Conservation (phyloP, 2,329 filamentous ascomycete species). For the Zalaria sp. region DNA sequence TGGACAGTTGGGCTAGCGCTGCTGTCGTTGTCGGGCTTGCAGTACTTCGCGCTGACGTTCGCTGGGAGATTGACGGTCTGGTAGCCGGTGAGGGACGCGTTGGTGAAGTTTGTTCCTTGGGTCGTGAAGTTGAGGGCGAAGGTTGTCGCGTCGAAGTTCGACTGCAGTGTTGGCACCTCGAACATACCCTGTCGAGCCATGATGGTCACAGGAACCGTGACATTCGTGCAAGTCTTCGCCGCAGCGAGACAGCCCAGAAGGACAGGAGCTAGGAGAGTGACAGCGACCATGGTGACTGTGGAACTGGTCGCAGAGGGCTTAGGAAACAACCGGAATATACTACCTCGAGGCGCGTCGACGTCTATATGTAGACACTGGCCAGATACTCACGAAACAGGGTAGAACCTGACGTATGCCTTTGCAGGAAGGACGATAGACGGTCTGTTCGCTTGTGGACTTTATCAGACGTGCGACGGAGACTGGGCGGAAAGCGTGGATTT, state of each 20-base stretch:
- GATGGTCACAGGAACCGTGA: conserved; percentile 43
- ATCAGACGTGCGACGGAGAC: too few relatives aligned
- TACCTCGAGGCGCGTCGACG: too few relatives aligned
- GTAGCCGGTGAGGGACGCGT: conserved; percentile 14
- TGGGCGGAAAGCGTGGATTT: too few relatives aligned
- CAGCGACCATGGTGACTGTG: conserved; percentile 1
- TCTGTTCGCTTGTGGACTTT: too few relatives aligned
- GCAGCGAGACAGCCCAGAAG: conserved; percentile 9
- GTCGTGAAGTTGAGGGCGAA: conserved; percentile 38
- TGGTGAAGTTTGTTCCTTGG: conserved; percentile 37
- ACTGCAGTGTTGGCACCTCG: conserved; percentile 30
- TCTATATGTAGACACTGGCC: too few relatives aligned
- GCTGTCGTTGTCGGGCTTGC: conserved; percentile 9
- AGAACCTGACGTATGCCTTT: too few relatives aligned
- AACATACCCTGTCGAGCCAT: conserved; percentile 41
- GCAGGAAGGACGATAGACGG: too few relatives aligned
- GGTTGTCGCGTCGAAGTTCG: conserved; percentile 43
- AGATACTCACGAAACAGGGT: too few relatives aligned
- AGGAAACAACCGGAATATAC: too few relatives aligned
- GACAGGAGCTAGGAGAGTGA: conserved; percentile 2
- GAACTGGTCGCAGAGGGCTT: background rate
- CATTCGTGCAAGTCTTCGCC: conserved; percentile 28
- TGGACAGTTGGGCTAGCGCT: conserved; percentile 22
- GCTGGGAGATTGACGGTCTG: conserved; percentile 7
- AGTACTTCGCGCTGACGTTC: conserved; percentile 11